Percentiles rank a stretch among this genome's conserved stretches.
Conservation (phyloP, 495 filamentous ascomycete genomes). For the Trichoderma orchidacearum region DNA sequence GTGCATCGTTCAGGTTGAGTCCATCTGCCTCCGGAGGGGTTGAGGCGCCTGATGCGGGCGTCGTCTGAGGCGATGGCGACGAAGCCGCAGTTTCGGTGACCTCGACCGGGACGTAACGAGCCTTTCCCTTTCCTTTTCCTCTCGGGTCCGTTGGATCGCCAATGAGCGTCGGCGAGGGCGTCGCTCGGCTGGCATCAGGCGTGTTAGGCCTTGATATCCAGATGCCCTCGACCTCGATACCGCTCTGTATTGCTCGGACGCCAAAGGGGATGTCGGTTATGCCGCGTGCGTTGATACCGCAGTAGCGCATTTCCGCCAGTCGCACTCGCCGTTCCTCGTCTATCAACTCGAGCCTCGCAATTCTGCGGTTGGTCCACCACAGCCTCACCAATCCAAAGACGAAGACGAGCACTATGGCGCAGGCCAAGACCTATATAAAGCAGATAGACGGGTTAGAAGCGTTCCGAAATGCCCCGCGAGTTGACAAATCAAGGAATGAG, state of each 20-base stretch:
- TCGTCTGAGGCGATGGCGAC: background rate
- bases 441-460: background rate
- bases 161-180: conserved; percentile 18
- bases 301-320: conserved; percentile 38
- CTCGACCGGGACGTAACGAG: background rate
- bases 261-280: conserved; percentile 71
- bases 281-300: conserved; percentile 25
- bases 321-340: conserved; percentile 51
- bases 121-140: conserved; percentile 2
- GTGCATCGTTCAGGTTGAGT: background rate
- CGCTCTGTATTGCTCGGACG: conserved; percentile 74
- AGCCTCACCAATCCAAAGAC: conserved; percentile 39
- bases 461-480: conserved; percentile 10
- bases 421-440: conserved; percentile 24
- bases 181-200: conserved; percentile 11
- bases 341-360: conserved; percentile 48
- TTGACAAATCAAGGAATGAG: background rate
- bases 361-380: conserved; percentile 46
- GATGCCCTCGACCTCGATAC: conserved; percentile 76
- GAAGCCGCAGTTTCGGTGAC: background rate
- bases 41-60: background rate
- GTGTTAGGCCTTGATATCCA: conserved; percentile 54
- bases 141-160: conserved; percentile 9
- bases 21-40: background rate
- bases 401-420: conserved; percentile 36